Base-by-base conservation (phyloP, 805 yeast species). In the Candida insectalens region DNA sequence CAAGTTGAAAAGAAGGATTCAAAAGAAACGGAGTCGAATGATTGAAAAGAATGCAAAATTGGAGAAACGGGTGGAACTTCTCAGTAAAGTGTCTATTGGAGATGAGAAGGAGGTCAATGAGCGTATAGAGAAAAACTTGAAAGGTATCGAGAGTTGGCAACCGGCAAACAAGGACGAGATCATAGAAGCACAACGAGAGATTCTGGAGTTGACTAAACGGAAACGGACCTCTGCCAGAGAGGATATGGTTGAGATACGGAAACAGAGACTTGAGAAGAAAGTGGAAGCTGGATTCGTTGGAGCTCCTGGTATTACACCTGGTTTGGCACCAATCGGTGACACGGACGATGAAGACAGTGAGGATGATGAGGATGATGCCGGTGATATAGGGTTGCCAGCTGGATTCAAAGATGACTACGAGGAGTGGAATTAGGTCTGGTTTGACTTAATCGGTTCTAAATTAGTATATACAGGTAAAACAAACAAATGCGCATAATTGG, bases 281-380 rank as follows among this genome's bases (percentile, higher is more conserved):
- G 52, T 68, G 34, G 53, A 63, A 36, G 56, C 59, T 33, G 74
- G 74, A 15, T 45, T 51, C 25, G 55, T 67, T 41, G 54, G 71
- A 3, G 57, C 59, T 40, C 70, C 83, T 27, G 89, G 92, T 19
- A 63, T 83, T 36, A 83, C 94, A 1, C 94, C 92, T 1, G 94
- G 94, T 41, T 66, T 83, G 55, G 94, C 92, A 1, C 92, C 92
- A 21, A 87, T 83, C 17, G 88, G 76, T 23, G 62, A 65, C 42
- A 68, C 71, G 29, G 78, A 74, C 43, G 76, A 73, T 37, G 74
- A 50, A 19, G 48, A 43, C 9, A 47, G 42, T 9, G 37, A 35
- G 1, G 50, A 41, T 16, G 47, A 41, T 23, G 52, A 47, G n/a
- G 42, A 34, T 3, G 43, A 38, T 9, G 33, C 23, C 2, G 33